These are phyloP conservation scores for Scleromitrula shiraiana DNA, from an alignment of 2,329 filamentous ascomycete genomes.

Conservation along the genomic window DNA sequence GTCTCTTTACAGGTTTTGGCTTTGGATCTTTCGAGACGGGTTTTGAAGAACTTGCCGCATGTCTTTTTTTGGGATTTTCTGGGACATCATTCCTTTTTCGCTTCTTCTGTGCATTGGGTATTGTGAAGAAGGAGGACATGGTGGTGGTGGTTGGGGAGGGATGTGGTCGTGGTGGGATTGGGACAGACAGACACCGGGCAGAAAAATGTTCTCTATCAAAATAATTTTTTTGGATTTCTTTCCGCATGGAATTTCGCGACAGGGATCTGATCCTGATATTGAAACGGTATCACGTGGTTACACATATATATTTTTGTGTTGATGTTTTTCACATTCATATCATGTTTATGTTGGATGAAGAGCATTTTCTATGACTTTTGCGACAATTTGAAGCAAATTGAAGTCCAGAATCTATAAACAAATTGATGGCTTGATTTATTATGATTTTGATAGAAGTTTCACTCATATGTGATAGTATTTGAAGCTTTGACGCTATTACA, in stretches of 20 bases:
- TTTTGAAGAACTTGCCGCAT: conserved; percentile 35
- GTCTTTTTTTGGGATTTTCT: conserved; percentile 52
- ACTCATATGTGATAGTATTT: not conserved
- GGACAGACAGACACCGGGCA: no score
- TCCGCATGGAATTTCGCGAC: conserved; percentile 11
- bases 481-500: not conserved
- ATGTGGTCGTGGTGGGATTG: not conserved
- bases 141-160: conserved; percentile 1
- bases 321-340: no score
- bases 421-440: not conserved
- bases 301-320: no score
- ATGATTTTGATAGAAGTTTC: not conserved
- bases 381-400: no score
- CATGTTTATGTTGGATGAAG: no score
- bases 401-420: no score
- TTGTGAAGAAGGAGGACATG: conserved; percentile 96
- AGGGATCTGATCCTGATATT: not conserved
- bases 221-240: conserved; percentile 14
- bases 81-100: conserved; percentile 61
- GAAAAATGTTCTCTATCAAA: conserved; percentile 10
- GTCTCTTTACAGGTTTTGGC: conserved; percentile 35
- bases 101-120: conserved; percentile 81
- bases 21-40: conserved; percentile 30
- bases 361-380: no score
- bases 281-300: not conserved